These are phyloP conservation scores for Geotrichum restrictum DNA, from an alignment of 1,139 yeast species.

Conservation along the genomic window DNA sequence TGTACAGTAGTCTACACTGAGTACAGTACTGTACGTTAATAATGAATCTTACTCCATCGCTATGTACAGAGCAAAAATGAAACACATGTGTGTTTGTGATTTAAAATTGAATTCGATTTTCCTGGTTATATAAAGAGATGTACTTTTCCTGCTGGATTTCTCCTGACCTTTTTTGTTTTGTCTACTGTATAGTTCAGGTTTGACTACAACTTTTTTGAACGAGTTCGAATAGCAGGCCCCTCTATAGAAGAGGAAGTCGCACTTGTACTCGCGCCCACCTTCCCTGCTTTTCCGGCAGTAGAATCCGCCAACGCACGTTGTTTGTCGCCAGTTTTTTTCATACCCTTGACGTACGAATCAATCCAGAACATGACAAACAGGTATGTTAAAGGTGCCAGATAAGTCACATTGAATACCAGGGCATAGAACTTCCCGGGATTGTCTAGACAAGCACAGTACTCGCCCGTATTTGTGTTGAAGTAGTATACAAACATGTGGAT, in stretches of 20 bases:
- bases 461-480: constrained; percentile 48
- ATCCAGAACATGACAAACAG: constrained; percentile 67
- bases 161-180: too few species aligned
- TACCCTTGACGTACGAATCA: constrained; percentile 49
- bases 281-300: not conserved
- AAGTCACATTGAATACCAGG: constrained; percentile 57
- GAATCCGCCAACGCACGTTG: not conserved
- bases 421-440: constrained; percentile 64
- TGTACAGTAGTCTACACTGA: too few species aligned
- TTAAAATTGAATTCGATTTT: not conserved
- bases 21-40: too few species aligned
- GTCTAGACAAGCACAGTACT: constrained; percentile 52
- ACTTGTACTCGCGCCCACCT: not conserved
- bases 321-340: constrained; percentile 13
- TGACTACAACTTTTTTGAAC: constrained; percentile 6
- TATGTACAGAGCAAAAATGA: too few species aligned
- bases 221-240: constrained; percentile 3
- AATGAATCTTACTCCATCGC: too few species aligned
- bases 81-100: too few species aligned
- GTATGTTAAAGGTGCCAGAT: constrained; percentile 66
- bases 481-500: constrained; percentile 61
- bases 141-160: too few species aligned
- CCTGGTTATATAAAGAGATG: not conserved
- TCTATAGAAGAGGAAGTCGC: not conserved
- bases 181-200: too few species aligned